phyloP scores from a whole-genome alignment of 345 rosid genomes.

The Ceriops tagal region DNA sequence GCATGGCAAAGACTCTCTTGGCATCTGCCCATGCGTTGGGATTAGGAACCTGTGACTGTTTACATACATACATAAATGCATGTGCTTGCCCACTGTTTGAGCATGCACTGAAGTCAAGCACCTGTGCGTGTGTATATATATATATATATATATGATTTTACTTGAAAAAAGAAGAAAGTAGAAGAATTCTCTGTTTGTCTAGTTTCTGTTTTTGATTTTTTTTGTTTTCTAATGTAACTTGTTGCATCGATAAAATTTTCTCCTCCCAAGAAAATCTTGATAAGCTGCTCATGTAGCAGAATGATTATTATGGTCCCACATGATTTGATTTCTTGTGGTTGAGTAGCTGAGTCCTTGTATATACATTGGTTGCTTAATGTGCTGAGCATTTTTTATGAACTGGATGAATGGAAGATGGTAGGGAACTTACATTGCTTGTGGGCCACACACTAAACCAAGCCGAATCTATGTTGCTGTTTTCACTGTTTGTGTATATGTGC shows the following conservation, averaged over 20 bases:
- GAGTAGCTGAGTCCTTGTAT: not conserved
- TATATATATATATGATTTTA: no score
- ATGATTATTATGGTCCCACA: not conserved
- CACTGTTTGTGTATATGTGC: no score
- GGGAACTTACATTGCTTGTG: not conserved
- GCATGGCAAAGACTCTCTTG: not conserved
- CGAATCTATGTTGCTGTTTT: not conserved
- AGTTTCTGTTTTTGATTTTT: no score
- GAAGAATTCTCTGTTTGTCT: no score
- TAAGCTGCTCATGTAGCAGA: no score
- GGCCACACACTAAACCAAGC: not conserved
- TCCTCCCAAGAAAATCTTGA: not conserved
- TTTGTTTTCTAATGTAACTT: no score
- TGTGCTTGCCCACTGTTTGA: not conserved
- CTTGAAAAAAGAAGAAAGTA: no score
- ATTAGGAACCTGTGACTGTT: conserved; percentile 6
- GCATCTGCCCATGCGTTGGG: not conserved
- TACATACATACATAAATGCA: not conserved
- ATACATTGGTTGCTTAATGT: not conserved
- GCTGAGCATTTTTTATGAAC: not conserved
- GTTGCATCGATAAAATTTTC: no score
- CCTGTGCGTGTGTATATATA: no score
- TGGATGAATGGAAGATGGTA: not conserved
- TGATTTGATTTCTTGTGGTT: not conserved
- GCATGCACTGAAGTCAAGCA: not conserved